Conservation (phyloP, 148 eudicot species). For the Silene latifolia region DNA sequence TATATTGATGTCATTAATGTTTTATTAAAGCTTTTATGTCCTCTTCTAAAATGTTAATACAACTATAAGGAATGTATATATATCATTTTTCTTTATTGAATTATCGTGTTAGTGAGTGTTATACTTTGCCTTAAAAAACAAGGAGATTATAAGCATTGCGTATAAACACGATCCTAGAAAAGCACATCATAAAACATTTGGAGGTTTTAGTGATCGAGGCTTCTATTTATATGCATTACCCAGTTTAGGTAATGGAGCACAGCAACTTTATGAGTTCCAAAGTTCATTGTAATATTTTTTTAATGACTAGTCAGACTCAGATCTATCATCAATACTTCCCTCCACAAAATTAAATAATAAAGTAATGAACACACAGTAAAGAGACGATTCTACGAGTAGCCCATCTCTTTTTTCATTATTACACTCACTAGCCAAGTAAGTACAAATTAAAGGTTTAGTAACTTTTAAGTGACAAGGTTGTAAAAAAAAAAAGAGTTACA, state of each 20-base stretch:
- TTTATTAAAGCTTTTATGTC: no score
- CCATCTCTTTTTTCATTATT: slow-evolving; percentile 5
- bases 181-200: slow-evolving; percentile 6
- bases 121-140: no score
- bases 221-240: not conserved
- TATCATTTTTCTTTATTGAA: no score
- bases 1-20: no score
- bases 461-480: no score
- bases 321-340: slow-evolving; percentile 11
- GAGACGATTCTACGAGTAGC: not conserved
- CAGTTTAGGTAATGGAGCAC: slow-evolving; percentile 1
- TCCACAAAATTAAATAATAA: no score
- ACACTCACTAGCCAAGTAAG: not conserved
- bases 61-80: no score
- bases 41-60: no score
- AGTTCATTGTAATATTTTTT: not conserved
- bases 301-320: slow-evolving; percentile 8
- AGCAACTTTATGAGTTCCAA: slow-evolving; percentile 4
- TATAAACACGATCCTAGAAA: not conserved
- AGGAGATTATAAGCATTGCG: no score
- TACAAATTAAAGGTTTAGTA: no score
- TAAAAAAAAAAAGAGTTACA: no score
- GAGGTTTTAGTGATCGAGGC: not conserved
- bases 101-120: no score
- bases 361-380: not conserved